Conservation (phyloP, 2,329 filamentous ascomycete species). For the Juglanconis juglandina region DNA sequence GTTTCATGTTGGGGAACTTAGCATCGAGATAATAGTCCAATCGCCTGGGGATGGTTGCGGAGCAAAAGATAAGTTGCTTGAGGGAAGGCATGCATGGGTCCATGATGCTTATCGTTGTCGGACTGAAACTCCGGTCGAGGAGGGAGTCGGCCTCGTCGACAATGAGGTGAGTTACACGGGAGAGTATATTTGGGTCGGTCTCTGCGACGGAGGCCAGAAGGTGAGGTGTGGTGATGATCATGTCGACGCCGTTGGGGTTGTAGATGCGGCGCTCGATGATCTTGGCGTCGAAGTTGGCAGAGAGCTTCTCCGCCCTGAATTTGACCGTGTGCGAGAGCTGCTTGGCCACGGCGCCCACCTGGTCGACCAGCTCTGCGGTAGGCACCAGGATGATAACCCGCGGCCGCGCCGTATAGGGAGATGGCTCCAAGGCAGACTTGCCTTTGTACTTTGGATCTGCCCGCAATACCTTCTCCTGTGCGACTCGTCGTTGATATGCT, state of each 20-base stretch:
- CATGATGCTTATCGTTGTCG: conserved; percentile 77
- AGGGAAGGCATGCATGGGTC: conserved; percentile 78
- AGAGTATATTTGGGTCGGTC: conserved; percentile 85
- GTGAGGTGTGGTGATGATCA: conserved; percentile 85
- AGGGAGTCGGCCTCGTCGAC: conserved; percentile 96
- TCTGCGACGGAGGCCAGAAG: conserved; percentile 84
- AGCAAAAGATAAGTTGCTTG: conserved; percentile 86
- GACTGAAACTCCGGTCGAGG: conserved; percentile 86
- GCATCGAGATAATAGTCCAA: conserved; percentile 81
- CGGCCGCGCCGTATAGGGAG: conserved; percentile 74
- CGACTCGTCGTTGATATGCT: conserved; percentile 52
- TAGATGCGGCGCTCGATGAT: conserved; percentile 85
- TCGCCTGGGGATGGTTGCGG: conserved; percentile 88
- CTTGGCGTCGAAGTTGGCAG: conserved; percentile 69
- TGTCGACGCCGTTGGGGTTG: conserved; percentile 74
- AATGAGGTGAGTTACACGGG: conserved; percentile 83
- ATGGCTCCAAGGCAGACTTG: conserved; percentile 65
- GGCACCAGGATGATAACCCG: conserved; percentile 84
- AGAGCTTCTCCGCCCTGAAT: conserved; percentile 79
- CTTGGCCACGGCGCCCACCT: conserved; percentile 80
- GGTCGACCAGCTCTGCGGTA: conserved; percentile 84
- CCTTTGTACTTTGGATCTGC: conserved; percentile 51
- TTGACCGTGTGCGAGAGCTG: conserved; percentile 79
- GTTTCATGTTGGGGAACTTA: conserved; percentile 76
- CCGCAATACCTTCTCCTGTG: conserved; percentile 56